Evolutionary conservation across 495 filamentous ascomycete species (phyloP).

Genomic region (Aspergillus funiculosus): DNA sequence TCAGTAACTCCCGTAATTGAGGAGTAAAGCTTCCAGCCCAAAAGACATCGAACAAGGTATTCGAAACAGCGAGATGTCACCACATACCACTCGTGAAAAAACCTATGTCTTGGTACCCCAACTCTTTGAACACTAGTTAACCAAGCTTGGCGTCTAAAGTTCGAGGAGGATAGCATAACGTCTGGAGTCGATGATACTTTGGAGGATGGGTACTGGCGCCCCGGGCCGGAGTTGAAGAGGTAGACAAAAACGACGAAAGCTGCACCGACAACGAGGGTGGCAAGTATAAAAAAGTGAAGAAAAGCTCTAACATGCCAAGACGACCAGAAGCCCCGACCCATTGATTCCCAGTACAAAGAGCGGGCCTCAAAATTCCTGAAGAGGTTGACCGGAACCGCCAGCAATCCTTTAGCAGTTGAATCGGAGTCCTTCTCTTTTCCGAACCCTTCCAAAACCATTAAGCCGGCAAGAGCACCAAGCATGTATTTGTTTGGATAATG

Average conservation of each 20-base stretch:
- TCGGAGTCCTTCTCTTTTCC: constrained; percentile 48
- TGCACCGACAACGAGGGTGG: constrained; percentile 57
- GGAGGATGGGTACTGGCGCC: constrained; percentile 30
- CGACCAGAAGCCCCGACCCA: constrained; percentile 29
- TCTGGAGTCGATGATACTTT: constrained; percentile 28
- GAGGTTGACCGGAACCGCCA: constrained; percentile 57
- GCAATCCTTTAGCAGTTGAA: constrained; percentile 62
- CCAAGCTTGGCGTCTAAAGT: constrained; percentile 86
- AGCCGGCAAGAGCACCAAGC: constrained; percentile 82
- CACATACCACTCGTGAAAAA: constrained; percentile 77
- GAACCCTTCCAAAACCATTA: constrained; percentile 85
- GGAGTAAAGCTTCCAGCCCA: constrained; percentile 71
- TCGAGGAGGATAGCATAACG: constrained; percentile 69
- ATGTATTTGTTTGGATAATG: constrained; percentile 66
- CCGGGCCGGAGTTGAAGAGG: constrained; percentile 54
- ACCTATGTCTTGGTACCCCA: constrained; percentile 83
- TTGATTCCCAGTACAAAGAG: constrained; percentile 23
- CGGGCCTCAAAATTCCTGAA: constrained; percentile 32
- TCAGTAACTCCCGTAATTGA: constrained; percentile 71
- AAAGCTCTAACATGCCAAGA: constrained; percentile 42
- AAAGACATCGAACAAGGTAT: constrained; percentile 68
- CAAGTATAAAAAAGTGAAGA: constrained; percentile 48
- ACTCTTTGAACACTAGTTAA: constrained; percentile 91
- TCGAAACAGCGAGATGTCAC: constrained; percentile 74
- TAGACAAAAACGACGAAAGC: constrained; percentile 64